Percentiles rank a stretch among this genome's conserved stretches.
Evolutionary conservation across 768 basidiomycete species (phyloP).

Genomic region (Scleroderma bovista): DNA sequence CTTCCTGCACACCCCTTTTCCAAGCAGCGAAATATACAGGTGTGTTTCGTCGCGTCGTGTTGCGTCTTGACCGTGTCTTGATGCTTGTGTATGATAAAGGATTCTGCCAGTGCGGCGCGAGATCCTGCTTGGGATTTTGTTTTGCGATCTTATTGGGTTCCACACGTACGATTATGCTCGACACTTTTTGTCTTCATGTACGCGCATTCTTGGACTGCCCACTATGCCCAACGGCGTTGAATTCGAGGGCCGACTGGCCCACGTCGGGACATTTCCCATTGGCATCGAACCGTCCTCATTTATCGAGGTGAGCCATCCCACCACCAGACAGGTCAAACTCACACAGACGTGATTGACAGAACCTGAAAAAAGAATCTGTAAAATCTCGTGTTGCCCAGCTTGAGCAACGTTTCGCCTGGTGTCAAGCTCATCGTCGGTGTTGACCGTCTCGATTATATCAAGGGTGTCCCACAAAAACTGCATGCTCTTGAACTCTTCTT

Average conservation of each 20-base stretch:
- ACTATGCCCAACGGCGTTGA: slow-evolving; percentile 99
- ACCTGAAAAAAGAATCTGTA: slow-evolving; percentile 76
- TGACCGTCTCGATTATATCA: slow-evolving; percentile 98
- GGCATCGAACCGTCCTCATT: slow-evolving; percentile 96
- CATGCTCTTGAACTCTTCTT: slow-evolving; percentile 96
- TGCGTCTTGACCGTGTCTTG: slow-evolving; percentile 5
- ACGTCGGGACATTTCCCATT: slow-evolving; percentile 98
- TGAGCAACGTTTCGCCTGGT: slow-evolving; percentile 85
- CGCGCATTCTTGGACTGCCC: slow-evolving; percentile 88
- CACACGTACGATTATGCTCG: slow-evolving; percentile 99
- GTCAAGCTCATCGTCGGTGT: slow-evolving; percentile 98
- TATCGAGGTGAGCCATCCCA: slow-evolving; percentile 50
- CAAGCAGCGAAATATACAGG: slow-evolving; percentile 96
- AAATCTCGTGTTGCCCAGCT: slow-evolving; percentile 73
- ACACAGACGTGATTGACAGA: slow-evolving; percentile 36
- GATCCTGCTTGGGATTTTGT: slow-evolving; percentile 92
- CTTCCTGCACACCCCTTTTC: slow-evolving; percentile 98
- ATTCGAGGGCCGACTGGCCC: slow-evolving; percentile 90
- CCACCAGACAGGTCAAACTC: slow-evolving; percentile 2
- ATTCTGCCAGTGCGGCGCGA: slow-evolving; percentile 96
- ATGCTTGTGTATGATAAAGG: slow-evolving; percentile 35
- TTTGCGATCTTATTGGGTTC: slow-evolving; percentile 97
- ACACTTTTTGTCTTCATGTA: slow-evolving; percentile 98
- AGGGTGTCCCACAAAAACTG: slow-evolving; percentile 97
- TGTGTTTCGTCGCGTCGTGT: slow-evolving; percentile 33